Conservation (phyloP, 768 basidiomycete species). For the Coprinopsis strossmayeri region DNA sequence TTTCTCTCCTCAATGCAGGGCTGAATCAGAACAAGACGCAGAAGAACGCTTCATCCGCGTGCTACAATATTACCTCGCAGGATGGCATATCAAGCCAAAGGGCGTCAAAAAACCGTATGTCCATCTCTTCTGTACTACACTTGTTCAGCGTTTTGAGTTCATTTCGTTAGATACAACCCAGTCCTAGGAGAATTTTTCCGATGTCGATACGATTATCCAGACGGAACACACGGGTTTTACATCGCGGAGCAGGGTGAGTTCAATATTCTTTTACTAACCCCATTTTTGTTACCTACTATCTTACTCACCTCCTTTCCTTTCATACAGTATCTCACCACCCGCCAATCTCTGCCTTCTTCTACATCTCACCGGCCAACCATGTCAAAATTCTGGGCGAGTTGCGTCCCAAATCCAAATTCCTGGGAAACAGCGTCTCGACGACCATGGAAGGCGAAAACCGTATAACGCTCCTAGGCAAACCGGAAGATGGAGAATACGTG, state of each 20-base stretch:
- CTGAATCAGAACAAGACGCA: conserved; percentile 71
- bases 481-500: conserved; percentile 84
- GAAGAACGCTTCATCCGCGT: conserved; percentile 91
- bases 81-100: conserved; percentile 99
- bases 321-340: conserved; percentile 89
- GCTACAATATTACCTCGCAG: conserved; percentile 92
- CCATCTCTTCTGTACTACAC: conserved; percentile 8
- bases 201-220: conserved; percentile 87
- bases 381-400: conserved; percentile 88
- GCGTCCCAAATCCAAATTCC: conserved; percentile 90
- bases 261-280: too few species aligned
- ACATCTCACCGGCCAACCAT: conserved; percentile 86
- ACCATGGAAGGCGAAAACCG: conserved; percentile 96
- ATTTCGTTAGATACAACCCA: conserved; percentile 76
- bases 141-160: conserved; percentile 4
- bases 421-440: conserved; percentile 95
- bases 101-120: conserved; percentile 98
- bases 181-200: conserved; percentile 97
- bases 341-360: conserved; percentile 93
- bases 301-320: conserved; percentile 5
- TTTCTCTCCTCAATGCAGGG: conserved; percentile 36
- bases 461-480: conserved; percentile 73
- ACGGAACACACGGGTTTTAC: conserved; percentile 90
- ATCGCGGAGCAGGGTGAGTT: conserved; percentile 89
- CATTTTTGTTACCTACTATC: background rate